phyloP scores from a whole-genome alignment of 495 filamentous ascomycete genomes.

The Tuber umbilicatum region DNA sequence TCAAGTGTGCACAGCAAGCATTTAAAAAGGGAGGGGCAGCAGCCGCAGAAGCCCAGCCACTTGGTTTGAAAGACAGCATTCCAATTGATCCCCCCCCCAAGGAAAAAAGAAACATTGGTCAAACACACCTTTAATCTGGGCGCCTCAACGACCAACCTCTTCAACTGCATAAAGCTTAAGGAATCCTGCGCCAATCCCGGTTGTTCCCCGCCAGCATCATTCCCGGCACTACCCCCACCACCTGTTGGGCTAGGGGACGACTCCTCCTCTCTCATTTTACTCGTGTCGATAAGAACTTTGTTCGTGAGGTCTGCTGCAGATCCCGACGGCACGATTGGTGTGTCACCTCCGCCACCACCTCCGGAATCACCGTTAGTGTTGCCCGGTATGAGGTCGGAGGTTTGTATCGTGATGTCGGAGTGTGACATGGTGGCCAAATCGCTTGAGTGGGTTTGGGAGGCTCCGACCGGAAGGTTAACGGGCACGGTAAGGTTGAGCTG shows the following conservation, averaged over 20 bases:
- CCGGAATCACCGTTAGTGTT: not conserved
- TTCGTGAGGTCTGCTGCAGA: conserved; percentile 19
- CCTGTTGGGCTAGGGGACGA: conserved; percentile 1
- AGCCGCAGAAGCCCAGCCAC: not conserved
- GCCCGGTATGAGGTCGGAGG: not conserved
- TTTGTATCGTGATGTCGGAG: not conserved
- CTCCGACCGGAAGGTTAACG: not conserved
- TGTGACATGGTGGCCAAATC: not conserved
- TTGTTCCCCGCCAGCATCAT: conserved; percentile 1
- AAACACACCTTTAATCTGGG: conserved; percentile 20
- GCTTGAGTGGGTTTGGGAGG: not conserved
- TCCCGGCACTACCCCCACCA: conserved; percentile 1
- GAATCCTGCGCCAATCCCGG: conserved; percentile 54
- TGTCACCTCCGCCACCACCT: not conserved
- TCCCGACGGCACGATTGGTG: not conserved
- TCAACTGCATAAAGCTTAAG: conserved; percentile 73
- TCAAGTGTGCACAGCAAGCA: not conserved
- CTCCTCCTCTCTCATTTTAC: conserved; percentile 23
- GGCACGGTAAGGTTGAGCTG: not conserved
- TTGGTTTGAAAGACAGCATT: not conserved
- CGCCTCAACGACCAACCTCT: conserved; percentile 64
- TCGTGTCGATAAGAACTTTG: conserved; percentile 33
- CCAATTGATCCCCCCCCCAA: not conserved
- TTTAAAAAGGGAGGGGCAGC: not conserved
- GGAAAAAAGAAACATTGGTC: not conserved